These are phyloP conservation scores for Warburgia ugandensis DNA, from an alignment of 164 flowering plant species.

Conservation along the genomic window DNA sequence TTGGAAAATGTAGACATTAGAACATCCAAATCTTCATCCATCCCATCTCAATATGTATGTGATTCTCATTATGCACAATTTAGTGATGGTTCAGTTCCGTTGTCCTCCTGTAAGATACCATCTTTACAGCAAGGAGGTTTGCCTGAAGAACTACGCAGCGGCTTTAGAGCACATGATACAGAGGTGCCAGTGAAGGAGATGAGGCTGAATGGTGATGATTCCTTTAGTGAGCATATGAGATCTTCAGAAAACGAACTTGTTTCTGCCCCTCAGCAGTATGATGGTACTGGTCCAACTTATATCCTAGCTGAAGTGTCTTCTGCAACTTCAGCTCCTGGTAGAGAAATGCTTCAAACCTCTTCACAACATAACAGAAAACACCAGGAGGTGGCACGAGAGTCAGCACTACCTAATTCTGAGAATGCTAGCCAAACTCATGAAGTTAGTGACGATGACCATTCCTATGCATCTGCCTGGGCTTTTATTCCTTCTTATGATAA, in stretches of 20 bases:
- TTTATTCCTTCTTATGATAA: constrained; percentile 24
- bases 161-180: constrained; percentile 16
- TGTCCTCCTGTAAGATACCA: constrained; percentile 21
- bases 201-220: constrained; percentile 30
- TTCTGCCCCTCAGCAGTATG: constrained; percentile 21
- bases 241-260: constrained; percentile 22
- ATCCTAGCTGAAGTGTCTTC: constrained; percentile 21
- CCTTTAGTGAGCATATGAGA: constrained; percentile 17
- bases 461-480: constrained; percentile 22
- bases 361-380: constrained; percentile 14
- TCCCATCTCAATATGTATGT: constrained; percentile 23
- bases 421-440: constrained; percentile 19
- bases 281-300: constrained; percentile 15
- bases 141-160: constrained; percentile 19
- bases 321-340: too few relatives aligned
- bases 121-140: constrained; percentile 21
- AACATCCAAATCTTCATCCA: constrained; percentile 20
- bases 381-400: constrained; percentile 22
- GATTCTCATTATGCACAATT: constrained; percentile 18
- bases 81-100: constrained; percentile 22
- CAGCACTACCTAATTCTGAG: constrained; percentile 19
- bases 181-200: constrained; percentile 24
- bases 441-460: constrained; percentile 26
- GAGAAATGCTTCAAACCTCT: constrained; percentile 11
- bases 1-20: constrained; percentile 16